phyloP scores from a whole-genome alignment of 2,329 filamentous ascomycete genomes.

The Cladosporium sphaerospermum region DNA sequence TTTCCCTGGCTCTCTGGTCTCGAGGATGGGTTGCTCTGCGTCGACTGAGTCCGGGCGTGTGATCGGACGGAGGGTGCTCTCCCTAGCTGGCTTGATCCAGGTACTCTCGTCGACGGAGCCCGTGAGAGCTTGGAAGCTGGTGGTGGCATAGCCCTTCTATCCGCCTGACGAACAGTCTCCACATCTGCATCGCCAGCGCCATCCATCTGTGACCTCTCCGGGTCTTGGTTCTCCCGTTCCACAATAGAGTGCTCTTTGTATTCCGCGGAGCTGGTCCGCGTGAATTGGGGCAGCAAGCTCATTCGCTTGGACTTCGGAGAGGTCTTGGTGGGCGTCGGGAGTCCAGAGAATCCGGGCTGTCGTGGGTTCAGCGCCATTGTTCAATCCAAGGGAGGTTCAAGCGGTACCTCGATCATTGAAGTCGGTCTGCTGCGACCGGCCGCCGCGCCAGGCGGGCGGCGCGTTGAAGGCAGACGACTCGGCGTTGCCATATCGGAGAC shows the following conservation, averaged over 20 bases:
- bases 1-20: not conserved
- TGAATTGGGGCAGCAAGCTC: constrained; percentile 28
- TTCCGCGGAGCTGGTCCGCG: constrained; percentile 19
- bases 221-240: constrained; percentile 6
- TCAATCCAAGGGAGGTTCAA: constrained; percentile 14
- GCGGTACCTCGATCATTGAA: constrained; percentile 27
- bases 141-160: constrained; percentile 25
- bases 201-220: not conserved
- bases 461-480: constrained; percentile 23
- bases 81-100: constrained; percentile 10
- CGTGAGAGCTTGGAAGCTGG: constrained; percentile 18
- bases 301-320: constrained; percentile 22
- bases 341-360: constrained; percentile 10
- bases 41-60: constrained; percentile 17
- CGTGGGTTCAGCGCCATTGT: constrained; percentile 14
- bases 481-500: constrained; percentile 4
- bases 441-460: constrained; percentile 14
- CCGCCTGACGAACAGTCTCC: constrained; percentile 10
- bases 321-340: constrained; percentile 6
- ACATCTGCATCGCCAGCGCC: not conserved
- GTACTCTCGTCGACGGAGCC: constrained; percentile 13
- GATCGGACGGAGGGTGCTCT: constrained; percentile 15
- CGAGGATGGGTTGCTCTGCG: constrained; percentile 12
- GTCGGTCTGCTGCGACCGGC: constrained; percentile 20
- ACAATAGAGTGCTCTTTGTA: constrained; percentile 19